Percentiles rank a stretch among this genome's conserved stretches.
These are phyloP conservation scores for Gyromitra esculenta DNA, from an alignment of 2,329 filamentous ascomycete species.

Conservation along the genomic window DNA sequence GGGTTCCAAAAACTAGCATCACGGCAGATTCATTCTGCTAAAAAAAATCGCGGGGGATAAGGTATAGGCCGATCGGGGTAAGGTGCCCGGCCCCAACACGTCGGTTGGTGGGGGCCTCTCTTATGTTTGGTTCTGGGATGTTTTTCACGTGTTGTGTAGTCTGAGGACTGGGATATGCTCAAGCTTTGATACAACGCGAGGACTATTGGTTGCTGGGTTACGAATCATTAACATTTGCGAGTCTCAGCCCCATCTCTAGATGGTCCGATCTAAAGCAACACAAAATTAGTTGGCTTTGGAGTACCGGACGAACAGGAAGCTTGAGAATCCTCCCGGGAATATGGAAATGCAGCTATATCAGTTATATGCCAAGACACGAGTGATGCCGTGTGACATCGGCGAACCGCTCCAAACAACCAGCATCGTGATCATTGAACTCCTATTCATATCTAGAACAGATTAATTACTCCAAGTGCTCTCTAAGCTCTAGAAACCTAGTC, in stretches of 20 bases:
- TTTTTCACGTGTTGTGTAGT: not conserved
- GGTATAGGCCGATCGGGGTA: not conserved
- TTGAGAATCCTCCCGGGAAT: not conserved
- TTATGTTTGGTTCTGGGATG: not conserved
- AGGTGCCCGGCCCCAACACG: not conserved
- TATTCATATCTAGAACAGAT: not conserved
- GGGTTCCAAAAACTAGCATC: not conserved
- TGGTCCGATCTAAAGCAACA: not conserved
- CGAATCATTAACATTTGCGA: not conserved
- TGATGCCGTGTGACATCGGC: slow-evolving; percentile 7
- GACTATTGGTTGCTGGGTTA: not conserved
- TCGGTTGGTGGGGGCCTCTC: not conserved
- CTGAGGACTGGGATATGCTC: not conserved
- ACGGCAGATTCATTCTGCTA: not conserved
- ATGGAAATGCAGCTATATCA: not conserved
- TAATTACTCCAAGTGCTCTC: not conserved
- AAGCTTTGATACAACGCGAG: not conserved
- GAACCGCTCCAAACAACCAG: not conserved
- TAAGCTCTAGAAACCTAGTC: not conserved
- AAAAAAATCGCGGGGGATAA: not conserved
- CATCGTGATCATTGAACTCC: not conserved
- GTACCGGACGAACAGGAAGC: not conserved
- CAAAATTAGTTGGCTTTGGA: not conserved
- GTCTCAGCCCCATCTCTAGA: not conserved
- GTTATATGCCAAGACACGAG: slow-evolving; percentile 25